These are phyloP conservation scores for Sugiyamaella novakii DNA, from an alignment of 1,139 yeast species.

Conservation along the genomic window DNA sequence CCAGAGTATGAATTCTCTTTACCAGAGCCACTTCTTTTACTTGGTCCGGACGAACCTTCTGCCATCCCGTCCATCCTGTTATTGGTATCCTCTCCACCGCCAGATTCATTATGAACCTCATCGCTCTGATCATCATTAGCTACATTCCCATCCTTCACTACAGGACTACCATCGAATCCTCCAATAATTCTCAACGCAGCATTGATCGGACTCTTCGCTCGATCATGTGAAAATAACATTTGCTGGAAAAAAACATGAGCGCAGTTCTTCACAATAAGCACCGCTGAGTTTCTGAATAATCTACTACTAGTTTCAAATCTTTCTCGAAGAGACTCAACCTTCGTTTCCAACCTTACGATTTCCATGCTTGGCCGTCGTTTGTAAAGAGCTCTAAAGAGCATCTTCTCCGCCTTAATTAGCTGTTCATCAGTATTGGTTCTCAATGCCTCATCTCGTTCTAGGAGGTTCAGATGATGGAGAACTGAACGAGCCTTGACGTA, in stretches of 20 bases:
- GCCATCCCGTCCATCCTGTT: too few relatives aligned
- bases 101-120: too few relatives aligned
- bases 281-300: slow-evolving; percentile 25
- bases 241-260: slow-evolving; percentile 26
- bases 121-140: not conserved
- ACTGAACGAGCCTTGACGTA: slow-evolving; percentile 13
- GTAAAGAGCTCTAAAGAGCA: slow-evolving; percentile 30
- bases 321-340: slow-evolving; percentile 23
- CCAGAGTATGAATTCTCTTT: not conserved
- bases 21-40: too few relatives aligned
- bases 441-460: slow-evolving; percentile 27
- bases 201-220: slow-evolving; percentile 20
- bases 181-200: slow-evolving; percentile 23
- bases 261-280: slow-evolving; percentile 26
- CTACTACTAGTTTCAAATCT: slow-evolving; percentile 19
- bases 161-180: too few relatives aligned
- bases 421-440: slow-evolving; percentile 24
- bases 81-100: not conserved
- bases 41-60: too few relatives aligned
- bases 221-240: slow-evolving; percentile 20
- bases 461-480: slow-evolving; percentile 26
- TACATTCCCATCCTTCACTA: not conserved
- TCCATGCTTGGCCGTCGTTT: slow-evolving; percentile 26
- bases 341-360: slow-evolving; percentile 26
- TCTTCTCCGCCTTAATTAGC: slow-evolving; percentile 26